These are phyloP conservation scores for Pelargonium cotyledonis DNA, from an alignment of 441 rosid species.

Conservation along the genomic window DNA sequence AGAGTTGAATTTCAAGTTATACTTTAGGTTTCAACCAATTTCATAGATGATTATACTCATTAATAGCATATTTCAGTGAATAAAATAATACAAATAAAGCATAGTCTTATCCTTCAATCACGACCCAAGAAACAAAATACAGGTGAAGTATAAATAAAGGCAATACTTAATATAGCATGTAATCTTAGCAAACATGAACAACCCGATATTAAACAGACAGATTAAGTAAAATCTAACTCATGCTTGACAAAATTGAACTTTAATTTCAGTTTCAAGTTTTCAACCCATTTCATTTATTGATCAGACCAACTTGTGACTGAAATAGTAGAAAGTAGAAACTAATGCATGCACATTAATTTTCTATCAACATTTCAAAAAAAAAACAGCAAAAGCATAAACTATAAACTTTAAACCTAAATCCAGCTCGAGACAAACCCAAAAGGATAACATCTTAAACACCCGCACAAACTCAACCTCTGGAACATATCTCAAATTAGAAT, in stretches of 20 bases:
- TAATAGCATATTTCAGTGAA: background rate
- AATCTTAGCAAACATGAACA: background rate
- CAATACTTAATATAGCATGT: background rate
- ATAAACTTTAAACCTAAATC: background rate
- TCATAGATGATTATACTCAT: background rate
- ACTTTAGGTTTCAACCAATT: background rate
- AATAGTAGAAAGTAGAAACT: background rate
- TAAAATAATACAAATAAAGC: background rate
- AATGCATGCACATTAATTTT: background rate
- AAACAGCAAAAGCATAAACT: background rate
- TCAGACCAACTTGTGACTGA: background rate
- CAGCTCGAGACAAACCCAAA: background rate
- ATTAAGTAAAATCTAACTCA: background rate
- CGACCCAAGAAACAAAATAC: background rate
- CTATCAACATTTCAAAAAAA: background rate
- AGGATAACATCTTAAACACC: background rate
- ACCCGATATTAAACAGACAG: background rate
- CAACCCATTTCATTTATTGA: background rate
- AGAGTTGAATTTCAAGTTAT: background rate
- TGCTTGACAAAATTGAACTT: background rate
- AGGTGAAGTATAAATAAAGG: background rate
- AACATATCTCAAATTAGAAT: background rate
- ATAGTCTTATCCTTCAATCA: background rate
- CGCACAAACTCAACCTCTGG: background rate
- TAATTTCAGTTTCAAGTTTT: background rate